Evolutionary conservation across 495 filamentous ascomycete genomes (phyloP).

Genomic region (Penicillium daleae): DNA sequence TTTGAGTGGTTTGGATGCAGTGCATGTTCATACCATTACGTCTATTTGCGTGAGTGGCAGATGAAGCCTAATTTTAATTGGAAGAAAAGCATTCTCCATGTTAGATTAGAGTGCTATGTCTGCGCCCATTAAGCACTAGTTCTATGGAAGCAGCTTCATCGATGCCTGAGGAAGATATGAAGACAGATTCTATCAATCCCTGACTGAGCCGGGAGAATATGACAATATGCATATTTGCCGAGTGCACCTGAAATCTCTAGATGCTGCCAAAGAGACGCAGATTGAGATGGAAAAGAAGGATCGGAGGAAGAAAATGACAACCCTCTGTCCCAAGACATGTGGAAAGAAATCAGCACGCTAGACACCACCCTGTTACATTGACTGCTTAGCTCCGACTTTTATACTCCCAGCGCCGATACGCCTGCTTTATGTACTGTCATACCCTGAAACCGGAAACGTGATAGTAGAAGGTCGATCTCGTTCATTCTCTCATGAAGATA

Average conservation of each 20-base stretch:
- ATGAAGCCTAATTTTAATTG: no score
- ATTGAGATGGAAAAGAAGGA: conserved; percentile 11
- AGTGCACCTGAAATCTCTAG: conserved; percentile 15
- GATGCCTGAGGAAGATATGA: no score
- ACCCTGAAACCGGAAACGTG: not conserved
- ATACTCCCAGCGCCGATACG: not conserved
- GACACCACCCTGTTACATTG: conserved; percentile 14
- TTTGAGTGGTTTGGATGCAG: not conserved
- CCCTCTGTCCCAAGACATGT: not conserved
- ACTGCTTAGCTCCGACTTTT: not conserved
- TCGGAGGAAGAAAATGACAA: not conserved
- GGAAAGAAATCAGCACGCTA: conserved; percentile 12
- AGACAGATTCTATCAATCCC: no score
- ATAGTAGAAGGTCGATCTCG: not conserved
- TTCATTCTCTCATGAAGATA: not conserved
- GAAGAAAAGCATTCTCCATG: no score
- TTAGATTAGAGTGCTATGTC: no score
- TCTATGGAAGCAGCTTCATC: no score
- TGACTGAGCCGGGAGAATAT: no score
- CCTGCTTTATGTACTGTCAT: not conserved
- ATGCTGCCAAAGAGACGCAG: conserved; percentile 15
- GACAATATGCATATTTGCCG: conserved; percentile 22
- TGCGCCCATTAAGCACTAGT: no score
- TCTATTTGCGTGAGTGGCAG: not conserved
- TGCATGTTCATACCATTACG: not conserved